Conservation (phyloP, 1,139 yeast species). For the Candida tropicalis region DNA sequence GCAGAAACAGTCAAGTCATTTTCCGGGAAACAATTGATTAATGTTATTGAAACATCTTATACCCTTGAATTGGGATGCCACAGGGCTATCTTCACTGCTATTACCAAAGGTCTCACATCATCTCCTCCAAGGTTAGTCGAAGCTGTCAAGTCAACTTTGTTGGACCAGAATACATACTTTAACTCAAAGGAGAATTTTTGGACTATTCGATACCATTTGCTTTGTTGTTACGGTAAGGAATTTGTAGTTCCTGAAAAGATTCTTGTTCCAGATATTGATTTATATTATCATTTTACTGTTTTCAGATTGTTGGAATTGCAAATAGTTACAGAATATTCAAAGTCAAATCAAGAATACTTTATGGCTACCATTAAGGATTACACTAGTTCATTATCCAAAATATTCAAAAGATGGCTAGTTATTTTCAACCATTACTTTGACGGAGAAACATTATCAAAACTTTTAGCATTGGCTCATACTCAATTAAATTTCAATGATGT, state of each 20-base stretch:
- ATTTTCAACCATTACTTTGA: constrained; percentile 42
- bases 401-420: constrained; percentile 60
- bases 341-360: constrained; percentile 24
- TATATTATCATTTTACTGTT: constrained; percentile 38
- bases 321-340: constrained; percentile 22
- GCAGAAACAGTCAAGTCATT: constrained; percentile 43
- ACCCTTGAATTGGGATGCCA: constrained; percentile 14
- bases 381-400: constrained; percentile 20
- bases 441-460: constrained; percentile 14
- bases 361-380: constrained; percentile 22
- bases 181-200: constrained; percentile 31
- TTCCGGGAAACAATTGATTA: constrained; percentile 48
- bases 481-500: constrained; percentile 11
- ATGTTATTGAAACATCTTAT: constrained; percentile 18
- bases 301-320: constrained; percentile 54
- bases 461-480: constrained; percentile 8
- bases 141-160: constrained; percentile 19
- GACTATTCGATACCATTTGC: constrained; percentile 48
- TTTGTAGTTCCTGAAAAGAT: constrained; percentile 17
- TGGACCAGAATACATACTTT: constrained; percentile 16
- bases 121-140: constrained; percentile 25
- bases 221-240: constrained; percentile 51
- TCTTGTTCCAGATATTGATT: constrained; percentile 11
- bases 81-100: constrained; percentile 32
- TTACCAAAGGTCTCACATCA: constrained; percentile 42